Evolutionary conservation across 257 asterid genomes (phyloP), one percentile per base, ranked within the genome.

Genomic region (Nicotiana tomentosiformis): DNA sequence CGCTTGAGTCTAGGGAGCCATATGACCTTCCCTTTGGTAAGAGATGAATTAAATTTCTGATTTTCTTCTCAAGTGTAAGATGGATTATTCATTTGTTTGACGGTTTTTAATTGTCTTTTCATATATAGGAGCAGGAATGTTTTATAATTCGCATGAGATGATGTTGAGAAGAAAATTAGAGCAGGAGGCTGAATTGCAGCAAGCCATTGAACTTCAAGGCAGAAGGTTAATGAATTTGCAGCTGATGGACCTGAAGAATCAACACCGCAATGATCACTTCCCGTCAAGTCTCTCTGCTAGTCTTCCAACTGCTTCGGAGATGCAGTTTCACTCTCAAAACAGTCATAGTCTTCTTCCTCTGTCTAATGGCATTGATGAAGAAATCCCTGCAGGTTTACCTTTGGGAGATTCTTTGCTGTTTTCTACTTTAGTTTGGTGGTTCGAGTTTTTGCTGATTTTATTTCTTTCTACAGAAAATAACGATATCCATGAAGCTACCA

Each of bases 1-100:
- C 90, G 20, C 80, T 90, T 68, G 98, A 95, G 60, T 88, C 97
- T 3, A 82, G 93, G 66, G 98, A 95, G 17, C 92, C 90, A 46
- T 91, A 83, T 58, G 98, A 90, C 78, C 91, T 85, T 58, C 97
- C 98, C 1, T 93, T 93, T 55, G 98, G 98, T 95, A 83, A 66
- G 93, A 77, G 33, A 17, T 81, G 32, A 49, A 30, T 10, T 49
- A n/a, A 2, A 72, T 18, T 56, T 53, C 33, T 53, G 0, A 6
- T 81, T 81, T 53, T 81, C 56, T 80, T 29, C 51, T 46, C 51
- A 26, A n/a, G 49, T 46, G 16, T 15, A 29, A 5, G 23, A 32
- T 67, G 68, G 70, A 58, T 20, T 23, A 23, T 23, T 23, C 26
- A 23, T 23, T 23, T 69, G 43, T 23, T 32, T 39, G 46, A 76